Base-by-base conservation (phyloP, 2,329 filamentous ascomycete species). In the Cladorrhinum sp. region DNA sequence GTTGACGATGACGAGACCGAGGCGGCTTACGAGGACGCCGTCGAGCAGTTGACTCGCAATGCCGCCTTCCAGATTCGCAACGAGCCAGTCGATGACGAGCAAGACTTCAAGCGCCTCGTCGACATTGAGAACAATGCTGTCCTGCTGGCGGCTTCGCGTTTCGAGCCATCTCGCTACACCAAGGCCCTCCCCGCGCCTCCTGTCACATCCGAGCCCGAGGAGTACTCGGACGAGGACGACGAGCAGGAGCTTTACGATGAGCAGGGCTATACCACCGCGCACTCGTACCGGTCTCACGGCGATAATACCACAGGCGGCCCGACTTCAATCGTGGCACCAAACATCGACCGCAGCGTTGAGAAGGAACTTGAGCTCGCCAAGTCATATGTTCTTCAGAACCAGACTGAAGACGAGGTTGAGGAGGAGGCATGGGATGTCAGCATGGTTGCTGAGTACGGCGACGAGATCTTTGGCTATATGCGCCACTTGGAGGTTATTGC, bases 391-490 rank as follows among this genome's bases (percentile, higher is more conserved):
- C 85, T 91, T 66, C 76, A 78, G 28, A 86, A 83, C 26, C 82
- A 85, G 24, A 86, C 86, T 1, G 74, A 78, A 3, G 90, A 95
- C 61, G 92, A 96, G 61, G 80, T 92, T 50, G 90, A 96, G 64
- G 94, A 97, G 66, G 94, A 98, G 72, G 80, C 84, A 57, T 96
- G 90, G 86, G 95, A 98, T 72, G 92, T 94, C 33, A 96, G 91
- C 73, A 98, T 99, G 95, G 95, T 98, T 55, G 90, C 93, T 10
- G 94, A 98, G 73, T 99, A 99, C 71, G 89, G 90, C 53, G 92
- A 96, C 16, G 95, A 99, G 70, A 98, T 99, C 68, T 97, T 98
- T 70, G 82, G 85, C 24, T 96, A 98, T 77, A 92, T 98, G 90
- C 86, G 85, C 57, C 82, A 90, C 61, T 86, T 96, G 56, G 95